Evolutionary conservation across 768 basidiomycete genomes (phyloP).

Genomic region (Rhizopogon rudus): DNA sequence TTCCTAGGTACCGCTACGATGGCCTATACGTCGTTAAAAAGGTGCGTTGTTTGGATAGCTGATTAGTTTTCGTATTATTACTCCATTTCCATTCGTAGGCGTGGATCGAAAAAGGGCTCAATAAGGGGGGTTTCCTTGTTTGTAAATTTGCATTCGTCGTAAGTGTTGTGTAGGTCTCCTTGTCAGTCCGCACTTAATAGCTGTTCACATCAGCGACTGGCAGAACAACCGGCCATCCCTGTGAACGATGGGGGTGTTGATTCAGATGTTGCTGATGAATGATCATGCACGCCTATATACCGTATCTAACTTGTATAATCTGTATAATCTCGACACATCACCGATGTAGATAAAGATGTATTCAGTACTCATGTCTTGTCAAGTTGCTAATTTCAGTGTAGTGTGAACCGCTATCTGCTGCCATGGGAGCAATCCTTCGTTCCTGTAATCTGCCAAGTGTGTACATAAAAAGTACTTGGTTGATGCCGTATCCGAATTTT

Average conservation of each 20-base stretch:
- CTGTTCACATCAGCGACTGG: conserved; percentile 16
- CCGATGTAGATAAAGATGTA: not conserved
- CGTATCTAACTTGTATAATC: no score
- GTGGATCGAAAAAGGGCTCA: conserved; percentile 72
- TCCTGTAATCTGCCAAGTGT: not conserved
- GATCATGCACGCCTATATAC: not conserved
- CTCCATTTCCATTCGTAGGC: conserved; percentile 35
- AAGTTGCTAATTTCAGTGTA: not conserved
- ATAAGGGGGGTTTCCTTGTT: conserved; percentile 65
- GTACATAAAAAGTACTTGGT: no score
- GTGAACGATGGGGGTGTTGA: conserved; percentile 17
- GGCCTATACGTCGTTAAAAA: conserved; percentile 80
- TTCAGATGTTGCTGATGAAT: not conserved
- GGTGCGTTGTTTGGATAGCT: conserved; percentile 29
- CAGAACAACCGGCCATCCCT: conserved; percentile 17
- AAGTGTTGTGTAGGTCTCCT: conserved; percentile 8
- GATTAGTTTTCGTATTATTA: not conserved
- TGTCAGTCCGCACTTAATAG: not conserved
- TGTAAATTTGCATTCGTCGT: conserved; percentile 88
- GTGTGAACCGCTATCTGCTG: not conserved
- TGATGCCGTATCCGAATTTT: no score
- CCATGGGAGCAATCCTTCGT: conserved; percentile 10
- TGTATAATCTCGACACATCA: not conserved
- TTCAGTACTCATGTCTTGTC: not conserved
- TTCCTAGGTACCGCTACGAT: conserved; percentile 78